Evolutionary conservation across 768 basidiomycete genomes (phyloP).

Genomic region (Mycena venus): DNA sequence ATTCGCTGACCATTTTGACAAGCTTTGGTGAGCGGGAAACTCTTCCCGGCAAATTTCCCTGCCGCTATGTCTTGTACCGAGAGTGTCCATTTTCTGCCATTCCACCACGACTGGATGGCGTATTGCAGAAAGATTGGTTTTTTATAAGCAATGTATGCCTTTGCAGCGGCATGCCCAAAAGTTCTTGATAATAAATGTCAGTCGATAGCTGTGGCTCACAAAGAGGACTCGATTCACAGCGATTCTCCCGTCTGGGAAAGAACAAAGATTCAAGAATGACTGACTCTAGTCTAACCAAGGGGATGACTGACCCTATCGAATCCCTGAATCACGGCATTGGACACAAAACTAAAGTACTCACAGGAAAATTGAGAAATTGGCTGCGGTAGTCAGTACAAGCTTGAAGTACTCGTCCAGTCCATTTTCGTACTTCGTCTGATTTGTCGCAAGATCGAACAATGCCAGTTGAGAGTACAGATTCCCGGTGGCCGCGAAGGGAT

Average conservation of each 20-base stretch:
- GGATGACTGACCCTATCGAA: neutral
- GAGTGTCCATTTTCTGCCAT: neutral
- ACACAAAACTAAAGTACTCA: neutral
- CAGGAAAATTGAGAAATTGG: neutral
- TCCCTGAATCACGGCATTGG: neutral
- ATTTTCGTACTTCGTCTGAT: neutral
- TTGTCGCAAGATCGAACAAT: neutral
- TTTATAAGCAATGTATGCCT: neutral
- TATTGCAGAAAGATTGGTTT: neutral
- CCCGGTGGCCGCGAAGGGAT: neutral
- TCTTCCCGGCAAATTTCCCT: neutral
- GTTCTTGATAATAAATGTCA: neutral
- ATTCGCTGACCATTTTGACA: neutral
- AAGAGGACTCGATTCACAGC: neutral
- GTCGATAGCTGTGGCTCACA: no score
- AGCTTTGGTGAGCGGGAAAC: neutral
- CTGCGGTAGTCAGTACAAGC: neutral
- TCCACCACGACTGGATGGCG: neutral
- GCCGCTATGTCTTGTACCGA: neutral
- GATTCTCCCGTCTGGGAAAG: neutral
- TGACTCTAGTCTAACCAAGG: no score
- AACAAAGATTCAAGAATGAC: no score
- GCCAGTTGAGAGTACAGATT: neutral
- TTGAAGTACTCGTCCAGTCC: neutral
- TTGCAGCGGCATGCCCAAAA: neutral